These are phyloP conservation scores for Trichoderma sp. DNA, from an alignment of 2,329 filamentous ascomycete species.

Conservation along the genomic window DNA sequence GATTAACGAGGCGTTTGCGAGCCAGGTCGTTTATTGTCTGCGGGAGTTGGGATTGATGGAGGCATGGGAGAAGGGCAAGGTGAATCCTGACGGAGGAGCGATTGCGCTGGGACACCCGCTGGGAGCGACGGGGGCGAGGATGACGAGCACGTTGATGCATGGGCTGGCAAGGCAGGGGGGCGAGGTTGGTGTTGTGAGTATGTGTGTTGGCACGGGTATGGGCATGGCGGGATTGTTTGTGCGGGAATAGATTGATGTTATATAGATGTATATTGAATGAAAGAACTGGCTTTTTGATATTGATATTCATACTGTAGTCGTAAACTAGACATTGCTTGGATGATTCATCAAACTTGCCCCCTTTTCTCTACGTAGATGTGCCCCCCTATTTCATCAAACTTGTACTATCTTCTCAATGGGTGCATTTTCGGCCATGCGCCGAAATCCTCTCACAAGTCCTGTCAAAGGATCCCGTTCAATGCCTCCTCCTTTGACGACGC, in stretches of 20 bases:
- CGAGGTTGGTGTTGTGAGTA: slow-evolving; percentile 81
- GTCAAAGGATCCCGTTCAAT: slow-evolving; percentile 38
- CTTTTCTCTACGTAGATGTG: neutral
- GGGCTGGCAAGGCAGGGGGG: slow-evolving; percentile 68
- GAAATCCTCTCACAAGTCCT: slow-evolving; percentile 38
- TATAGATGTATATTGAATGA: neutral
- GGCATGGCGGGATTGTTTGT: slow-evolving; percentile 70
- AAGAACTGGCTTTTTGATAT: neutral
- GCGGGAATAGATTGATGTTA: slow-evolving; percentile 47
- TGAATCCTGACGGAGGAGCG: slow-evolving; percentile 90
- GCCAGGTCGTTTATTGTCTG: slow-evolving; percentile 67
- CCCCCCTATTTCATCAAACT: neutral
- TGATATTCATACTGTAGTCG: neutral
- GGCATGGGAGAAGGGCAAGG: slow-evolving; percentile 61
- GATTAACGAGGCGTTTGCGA: slow-evolving; percentile 81
- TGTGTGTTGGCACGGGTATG: slow-evolving; percentile 87
- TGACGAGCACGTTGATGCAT: slow-evolving; percentile 68
- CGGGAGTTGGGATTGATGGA: slow-evolving; percentile 65
- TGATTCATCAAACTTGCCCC: neutral
- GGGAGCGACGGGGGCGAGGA: slow-evolving; percentile 81
- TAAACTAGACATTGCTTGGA: neutral
- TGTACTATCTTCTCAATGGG: neutral
- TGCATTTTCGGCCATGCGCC: neutral
- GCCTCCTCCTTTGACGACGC: slow-evolving; percentile 46
- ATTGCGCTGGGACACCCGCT: slow-evolving; percentile 93